Conservation (phyloP, 345 rosid genomes). For the Citrus glauca region DNA sequence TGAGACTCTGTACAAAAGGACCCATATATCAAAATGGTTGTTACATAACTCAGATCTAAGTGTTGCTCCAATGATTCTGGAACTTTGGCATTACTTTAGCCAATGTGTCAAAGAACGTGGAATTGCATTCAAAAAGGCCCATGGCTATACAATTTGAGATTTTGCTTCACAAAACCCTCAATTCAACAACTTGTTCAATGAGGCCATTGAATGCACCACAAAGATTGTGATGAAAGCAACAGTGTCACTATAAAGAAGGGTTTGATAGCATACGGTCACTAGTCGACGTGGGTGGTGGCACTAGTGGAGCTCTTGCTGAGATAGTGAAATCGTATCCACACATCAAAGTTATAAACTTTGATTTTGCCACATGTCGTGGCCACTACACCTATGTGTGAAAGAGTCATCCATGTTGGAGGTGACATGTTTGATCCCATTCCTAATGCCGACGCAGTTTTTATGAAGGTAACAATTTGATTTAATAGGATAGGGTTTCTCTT, state of each 20-base stretch:
- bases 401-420: constrained; percentile 31
- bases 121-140: constrained; percentile 4
- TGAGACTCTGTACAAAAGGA: constrained; percentile 13
- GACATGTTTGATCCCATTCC: constrained; percentile 35
- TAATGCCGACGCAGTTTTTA: too few relatives aligned
- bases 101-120: constrained; percentile 16
- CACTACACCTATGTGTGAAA: constrained; percentile 22
- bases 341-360: constrained; percentile 32
- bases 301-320: neutral
- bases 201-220: constrained; percentile 1
- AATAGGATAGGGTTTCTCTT: too few relatives aligned
- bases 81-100: constrained; percentile 16
- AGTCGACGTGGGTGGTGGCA: constrained; percentile 30
- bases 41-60: constrained; percentile 22
- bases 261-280: neutral
- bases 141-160: constrained; percentile 3
- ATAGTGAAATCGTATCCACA: constrained; percentile 19
- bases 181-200: neutral
- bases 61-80: constrained; percentile 27
- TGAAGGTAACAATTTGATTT: too few relatives aligned
- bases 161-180: constrained; percentile 1
- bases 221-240: neutral
- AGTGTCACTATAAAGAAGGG: constrained; percentile 6
- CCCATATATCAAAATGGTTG: constrained; percentile 25
- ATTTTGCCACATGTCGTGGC: constrained; percentile 36